These are phyloP conservation scores for Galerina marginata DNA, from an alignment of 768 basidiomycete species.

Conservation along the genomic window DNA sequence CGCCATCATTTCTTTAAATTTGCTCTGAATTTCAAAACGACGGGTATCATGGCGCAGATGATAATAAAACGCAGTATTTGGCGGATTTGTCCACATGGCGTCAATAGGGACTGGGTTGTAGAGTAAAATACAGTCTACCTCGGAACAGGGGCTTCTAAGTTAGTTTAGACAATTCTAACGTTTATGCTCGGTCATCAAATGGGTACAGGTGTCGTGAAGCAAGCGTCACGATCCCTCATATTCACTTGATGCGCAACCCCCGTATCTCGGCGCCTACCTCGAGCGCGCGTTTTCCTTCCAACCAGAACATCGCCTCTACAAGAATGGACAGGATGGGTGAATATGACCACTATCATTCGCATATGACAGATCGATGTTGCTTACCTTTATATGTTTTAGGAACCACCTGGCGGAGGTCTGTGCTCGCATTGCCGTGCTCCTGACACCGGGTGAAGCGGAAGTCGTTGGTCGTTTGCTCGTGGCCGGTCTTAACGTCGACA, in stretches of 20 bases:
- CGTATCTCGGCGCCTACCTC: slow-evolving; percentile 72
- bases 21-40: no score
- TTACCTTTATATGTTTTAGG: slow-evolving; percentile 75
- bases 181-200: neutral
- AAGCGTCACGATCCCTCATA: neutral
- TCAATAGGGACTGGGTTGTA: no score
- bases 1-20: no score
- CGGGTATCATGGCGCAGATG: no score
- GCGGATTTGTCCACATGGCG: no score
- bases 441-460: slow-evolving; percentile 77
- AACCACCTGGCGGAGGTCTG: slow-evolving; percentile 52
- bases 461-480: slow-evolving; percentile 72
- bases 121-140: no score
- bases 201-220: neutral
- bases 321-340: slow-evolving; percentile 2
- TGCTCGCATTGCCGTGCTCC: slow-evolving; percentile 34
- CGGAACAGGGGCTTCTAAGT: no score
- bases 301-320: slow-evolving; percentile 83
- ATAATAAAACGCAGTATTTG: no score
- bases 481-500: slow-evolving; percentile 68
- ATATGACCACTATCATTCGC: slow-evolving; percentile 10
- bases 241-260: slow-evolving; percentile 17
- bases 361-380: no score
- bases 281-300: slow-evolving; percentile 77
- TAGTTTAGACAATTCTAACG: neutral